Evolutionary conservation across 179 eudicot genomes (phyloP).

Genomic region (Actinidia chinensis): DNA sequence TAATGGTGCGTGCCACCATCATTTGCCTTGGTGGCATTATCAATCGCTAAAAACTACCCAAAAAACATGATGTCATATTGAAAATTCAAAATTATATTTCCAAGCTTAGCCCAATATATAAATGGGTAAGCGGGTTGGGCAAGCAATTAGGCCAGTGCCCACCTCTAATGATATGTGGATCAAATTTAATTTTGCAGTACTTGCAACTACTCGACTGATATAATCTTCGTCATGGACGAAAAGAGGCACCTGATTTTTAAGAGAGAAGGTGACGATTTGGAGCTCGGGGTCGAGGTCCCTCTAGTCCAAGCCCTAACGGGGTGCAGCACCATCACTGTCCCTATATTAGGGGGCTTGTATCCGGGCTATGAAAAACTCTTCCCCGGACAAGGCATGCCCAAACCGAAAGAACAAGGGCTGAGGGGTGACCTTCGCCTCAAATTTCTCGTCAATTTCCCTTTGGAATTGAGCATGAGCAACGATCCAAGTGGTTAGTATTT

Average conservation of each 20-base stretch:
- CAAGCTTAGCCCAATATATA: too few species aligned
- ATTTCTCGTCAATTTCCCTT: slow-evolving; percentile 58
- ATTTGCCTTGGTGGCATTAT: too few species aligned
- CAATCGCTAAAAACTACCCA: too few species aligned
- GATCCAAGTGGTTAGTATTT: slow-evolving; percentile 40
- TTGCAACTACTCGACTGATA: slow-evolving; percentile 41
- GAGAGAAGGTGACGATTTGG: slow-evolving; percentile 64
- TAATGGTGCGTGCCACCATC: too few species aligned
- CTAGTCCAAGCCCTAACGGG: slow-evolving; percentile 71
- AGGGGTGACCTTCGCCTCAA: slow-evolving; percentile 65
- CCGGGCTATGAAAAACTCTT: slow-evolving; percentile 65
- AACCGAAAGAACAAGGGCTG: slow-evolving; percentile 35
- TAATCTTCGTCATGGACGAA: slow-evolving; percentile 55
- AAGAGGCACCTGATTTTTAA: slow-evolving; percentile 54
- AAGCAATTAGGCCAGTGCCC: too few species aligned
- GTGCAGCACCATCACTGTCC: slow-evolving; percentile 56
- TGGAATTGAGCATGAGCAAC: slow-evolving; percentile 44
- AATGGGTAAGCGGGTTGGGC: too few species aligned
- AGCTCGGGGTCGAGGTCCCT: slow-evolving; percentile 68
- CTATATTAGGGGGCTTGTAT: slow-evolving; percentile 68
- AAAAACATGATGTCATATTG: too few species aligned
- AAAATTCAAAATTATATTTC: too few species aligned
- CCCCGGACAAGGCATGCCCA: slow-evolving; percentile 72
- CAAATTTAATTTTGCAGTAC: too few species aligned
- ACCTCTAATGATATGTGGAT: too few species aligned